Conservation (phyloP, 2,329 filamentous ascomycete species). For the Rhynchosporium secalis region DNA sequence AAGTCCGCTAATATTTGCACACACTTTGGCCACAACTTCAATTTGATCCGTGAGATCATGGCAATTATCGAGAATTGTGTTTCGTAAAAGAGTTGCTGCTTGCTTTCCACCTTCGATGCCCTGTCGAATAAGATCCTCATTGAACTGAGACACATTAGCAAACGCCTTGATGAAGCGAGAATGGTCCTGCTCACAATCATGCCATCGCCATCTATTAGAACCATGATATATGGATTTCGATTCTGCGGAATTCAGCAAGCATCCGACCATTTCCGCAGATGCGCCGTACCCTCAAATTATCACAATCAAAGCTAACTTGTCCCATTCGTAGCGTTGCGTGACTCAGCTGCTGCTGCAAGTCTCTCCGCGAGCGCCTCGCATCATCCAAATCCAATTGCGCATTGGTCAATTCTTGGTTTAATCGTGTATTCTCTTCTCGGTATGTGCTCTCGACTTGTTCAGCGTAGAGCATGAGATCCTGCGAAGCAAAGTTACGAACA, state of each 20-base stretch:
- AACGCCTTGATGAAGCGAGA: slow-evolving; percentile 21
- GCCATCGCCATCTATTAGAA: slow-evolving; percentile 64
- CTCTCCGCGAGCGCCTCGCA: slow-evolving; percentile 49
- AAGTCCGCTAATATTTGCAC: slow-evolving; percentile 55
- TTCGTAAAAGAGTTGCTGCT: slow-evolving; percentile 48
- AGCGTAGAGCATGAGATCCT: slow-evolving; percentile 52
- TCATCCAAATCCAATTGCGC: slow-evolving; percentile 52
- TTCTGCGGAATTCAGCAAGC: slow-evolving; percentile 32
- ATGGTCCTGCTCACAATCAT: slow-evolving; percentile 50
- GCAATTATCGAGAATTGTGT: slow-evolving; percentile 50
- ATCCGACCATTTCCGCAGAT: not conserved
- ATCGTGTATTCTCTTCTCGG: slow-evolving; percentile 46
- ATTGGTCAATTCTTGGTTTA: slow-evolving; percentile 47
- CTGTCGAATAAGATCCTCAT: slow-evolving; percentile 53
- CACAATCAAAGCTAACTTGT: slow-evolving; percentile 43
- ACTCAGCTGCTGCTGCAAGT: slow-evolving; percentile 51
- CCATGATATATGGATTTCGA: slow-evolving; percentile 58
- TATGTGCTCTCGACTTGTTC: slow-evolving; percentile 48
- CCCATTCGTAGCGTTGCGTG: slow-evolving; percentile 43
- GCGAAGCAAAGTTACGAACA: slow-evolving; percentile 15
- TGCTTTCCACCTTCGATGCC: slow-evolving; percentile 48
- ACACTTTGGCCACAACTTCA: slow-evolving; percentile 57
- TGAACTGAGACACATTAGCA: slow-evolving; percentile 49
- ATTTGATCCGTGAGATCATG: slow-evolving; percentile 47
- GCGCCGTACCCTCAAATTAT: slow-evolving; percentile 48